Evolutionary conservation across 495 filamentous ascomycete genomes (phyloP), one percentile per base, ranked within the genome.

Genomic region (Xylona heveae): DNA sequence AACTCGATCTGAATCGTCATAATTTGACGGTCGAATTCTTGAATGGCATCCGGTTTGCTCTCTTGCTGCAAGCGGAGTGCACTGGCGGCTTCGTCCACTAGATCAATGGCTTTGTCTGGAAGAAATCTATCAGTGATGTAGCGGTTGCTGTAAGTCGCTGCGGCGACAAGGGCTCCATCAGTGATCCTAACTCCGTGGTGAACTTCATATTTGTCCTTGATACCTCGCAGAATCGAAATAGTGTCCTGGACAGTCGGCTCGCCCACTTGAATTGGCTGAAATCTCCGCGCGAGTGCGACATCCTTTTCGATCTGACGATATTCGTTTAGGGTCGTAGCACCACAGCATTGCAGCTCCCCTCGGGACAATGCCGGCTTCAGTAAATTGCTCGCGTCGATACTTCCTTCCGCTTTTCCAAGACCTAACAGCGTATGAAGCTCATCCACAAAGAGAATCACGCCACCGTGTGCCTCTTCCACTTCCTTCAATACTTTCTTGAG

Each of bases 1-100:
- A 97, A 62, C 50, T 97, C 88, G 41, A 97, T 97, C 43, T 93
- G 85, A 24, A 95, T 78, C 1, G 88, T 95, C 60, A 93, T 84
- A 30, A 97, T 93, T 43, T 79, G 75, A 29, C 85, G 78, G 43
- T 95, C 88, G 13, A 94, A 64, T 31, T 76, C 68, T 46, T 82
- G 71, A 19, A 97, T 94, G 9, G 81, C 68, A 37, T 97, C 88
- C 0, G 88, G 88, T 40, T 91, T 92, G 42, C 81, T 92, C 53
- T 97, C 88, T 49, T 97, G 88, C 46, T 97, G 88, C 37, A 97
- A 51, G 12, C 88, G 66, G 6, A 94, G 57, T 8, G 79, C 78
- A 24, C 80, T 91, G 3, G 88, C 84, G 9, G 88, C 88, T 53
- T 95, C 88, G 46, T 97, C 88, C 40, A 97, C 80, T 31, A 97